Conservation (phyloP, 2,329 filamentous ascomycete genomes). For the Hymenoscyphus linearis region DNA sequence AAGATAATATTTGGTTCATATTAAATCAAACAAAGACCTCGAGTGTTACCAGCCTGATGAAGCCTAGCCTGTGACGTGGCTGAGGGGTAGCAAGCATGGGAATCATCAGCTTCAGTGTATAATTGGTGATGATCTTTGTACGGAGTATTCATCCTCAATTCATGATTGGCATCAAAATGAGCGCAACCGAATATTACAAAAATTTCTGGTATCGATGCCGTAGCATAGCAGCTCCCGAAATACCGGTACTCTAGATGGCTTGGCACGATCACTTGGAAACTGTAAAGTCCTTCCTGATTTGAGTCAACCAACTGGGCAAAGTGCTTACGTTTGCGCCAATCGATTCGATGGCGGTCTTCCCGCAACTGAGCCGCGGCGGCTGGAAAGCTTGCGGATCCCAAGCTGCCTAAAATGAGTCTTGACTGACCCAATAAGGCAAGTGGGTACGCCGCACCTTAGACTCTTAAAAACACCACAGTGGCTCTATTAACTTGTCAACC, state of each 20-base stretch:
- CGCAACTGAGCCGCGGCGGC: not conserved
- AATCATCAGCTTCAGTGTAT: not conserved
- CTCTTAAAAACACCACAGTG: too few relatives aligned
- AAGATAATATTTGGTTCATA: not conserved
- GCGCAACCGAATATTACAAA: not conserved
- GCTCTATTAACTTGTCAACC: too few relatives aligned
- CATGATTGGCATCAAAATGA: not conserved
- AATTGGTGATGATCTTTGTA: not conserved
- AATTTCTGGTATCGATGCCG: not conserved
- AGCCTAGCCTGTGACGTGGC: not conserved
- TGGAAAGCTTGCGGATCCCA: not conserved
- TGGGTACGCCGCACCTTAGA: too few relatives aligned
- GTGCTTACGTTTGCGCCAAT: not conserved
- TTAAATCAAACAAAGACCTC: not conserved
- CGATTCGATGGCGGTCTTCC: not conserved
- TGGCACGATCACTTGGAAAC: constrained; percentile 2
- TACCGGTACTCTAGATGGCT: constrained; percentile 1
- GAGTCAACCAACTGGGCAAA: not conserved
- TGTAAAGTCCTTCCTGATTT: constrained; percentile 3
- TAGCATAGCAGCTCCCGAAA: not conserved
- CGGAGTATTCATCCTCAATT: not conserved
- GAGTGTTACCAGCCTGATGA: not conserved
- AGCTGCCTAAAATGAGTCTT: too few relatives aligned
- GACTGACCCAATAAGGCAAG: too few relatives aligned
- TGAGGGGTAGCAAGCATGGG: not conserved